Evolutionary conservation across 192 early-diverging fungal species (phyloP).

Genomic region (Podila epicladia): DNA sequence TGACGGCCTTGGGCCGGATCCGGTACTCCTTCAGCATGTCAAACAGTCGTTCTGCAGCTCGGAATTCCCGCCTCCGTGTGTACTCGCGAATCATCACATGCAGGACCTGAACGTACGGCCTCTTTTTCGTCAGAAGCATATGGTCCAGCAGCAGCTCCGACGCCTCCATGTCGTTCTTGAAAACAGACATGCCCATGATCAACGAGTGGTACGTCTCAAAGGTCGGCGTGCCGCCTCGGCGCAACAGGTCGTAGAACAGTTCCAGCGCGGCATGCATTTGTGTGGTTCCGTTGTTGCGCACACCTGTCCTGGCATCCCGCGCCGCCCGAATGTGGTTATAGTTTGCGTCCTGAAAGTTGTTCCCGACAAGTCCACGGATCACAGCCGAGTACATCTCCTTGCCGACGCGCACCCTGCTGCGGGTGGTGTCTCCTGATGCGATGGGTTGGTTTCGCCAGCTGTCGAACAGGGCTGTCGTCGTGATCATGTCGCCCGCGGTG

Average conservation of each 20-base stretch:
- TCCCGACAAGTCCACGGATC: slow-evolving; percentile 35
- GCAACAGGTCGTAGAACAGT: slow-evolving; percentile 36
- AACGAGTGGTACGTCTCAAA: slow-evolving; percentile 47
- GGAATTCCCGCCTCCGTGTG: slow-evolving; percentile 13
- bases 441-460: not conserved
- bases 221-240: slow-evolving; percentile 23
- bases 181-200: slow-evolving; percentile 23
- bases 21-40: slow-evolving; percentile 34
- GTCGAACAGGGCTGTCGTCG: slow-evolving; percentile 13
- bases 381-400: slow-evolving; percentile 51
- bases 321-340: not conserved
- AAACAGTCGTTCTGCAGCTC: slow-evolving; percentile 41
- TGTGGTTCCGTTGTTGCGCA: slow-evolving; percentile 19
- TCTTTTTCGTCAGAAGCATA: slow-evolving; percentile 34
- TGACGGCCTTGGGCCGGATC: slow-evolving; percentile 27
- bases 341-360: slow-evolving; percentile 14
- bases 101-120: slow-evolving; percentile 39
- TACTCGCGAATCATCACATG: slow-evolving; percentile 49
- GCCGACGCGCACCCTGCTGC: slow-evolving; percentile 2
- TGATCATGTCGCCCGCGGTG: slow-evolving; percentile 30
- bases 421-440: not conserved
- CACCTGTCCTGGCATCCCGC: slow-evolving; percentile 6
- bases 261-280: slow-evolving; percentile 40
- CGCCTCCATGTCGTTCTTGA: slow-evolving; percentile 51
- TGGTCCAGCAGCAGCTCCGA: slow-evolving; percentile 44